phyloP scores from a whole-genome alignment of 331 rosid species.

The Pyracantha coccinea region DNA sequence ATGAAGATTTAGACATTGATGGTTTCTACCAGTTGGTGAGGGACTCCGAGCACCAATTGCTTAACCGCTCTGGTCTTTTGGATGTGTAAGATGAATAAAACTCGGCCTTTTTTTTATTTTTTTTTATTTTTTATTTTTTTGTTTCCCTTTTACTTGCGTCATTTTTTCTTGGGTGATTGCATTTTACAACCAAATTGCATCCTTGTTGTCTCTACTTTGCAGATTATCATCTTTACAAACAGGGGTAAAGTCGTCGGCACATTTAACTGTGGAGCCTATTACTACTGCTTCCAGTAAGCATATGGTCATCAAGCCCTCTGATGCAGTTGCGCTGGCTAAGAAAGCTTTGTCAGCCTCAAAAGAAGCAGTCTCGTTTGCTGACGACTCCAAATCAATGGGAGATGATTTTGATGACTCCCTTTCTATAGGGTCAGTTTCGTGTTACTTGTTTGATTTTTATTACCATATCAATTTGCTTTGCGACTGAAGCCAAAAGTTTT shows the following conservation, averaged over 20 bases:
- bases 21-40: conserved; percentile 18
- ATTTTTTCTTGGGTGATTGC: not conserved
- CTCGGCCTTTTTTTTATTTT: not conserved
- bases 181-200: not conserved
- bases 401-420: conserved; percentile 19
- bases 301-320: conserved; percentile 11
- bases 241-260: conserved; percentile 15
- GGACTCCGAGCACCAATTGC: conserved; percentile 29
- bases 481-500: not conserved
- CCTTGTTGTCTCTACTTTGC: conserved; percentile 14
- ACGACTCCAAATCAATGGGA: conserved; percentile 27
- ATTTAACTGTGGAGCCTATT: conserved; percentile 1
- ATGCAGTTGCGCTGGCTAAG: conserved; percentile 56
- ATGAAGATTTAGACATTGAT: conserved; percentile 22
- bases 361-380: conserved; percentile 54
- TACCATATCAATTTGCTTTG: not conserved
- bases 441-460: not conserved
- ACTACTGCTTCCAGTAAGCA: conserved; percentile 1
- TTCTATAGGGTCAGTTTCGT: conserved; percentile 26
- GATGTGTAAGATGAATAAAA: conserved; percentile 30
- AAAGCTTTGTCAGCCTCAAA: conserved; percentile 61
- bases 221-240: conserved; percentile 46
- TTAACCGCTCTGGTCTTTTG: conserved; percentile 28
- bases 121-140: no score
- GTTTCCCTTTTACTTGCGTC: not conserved